Evolutionary conservation across 1,284 basidiomycete genomes (phyloP).

Genomic region (Boletus sp.): DNA sequence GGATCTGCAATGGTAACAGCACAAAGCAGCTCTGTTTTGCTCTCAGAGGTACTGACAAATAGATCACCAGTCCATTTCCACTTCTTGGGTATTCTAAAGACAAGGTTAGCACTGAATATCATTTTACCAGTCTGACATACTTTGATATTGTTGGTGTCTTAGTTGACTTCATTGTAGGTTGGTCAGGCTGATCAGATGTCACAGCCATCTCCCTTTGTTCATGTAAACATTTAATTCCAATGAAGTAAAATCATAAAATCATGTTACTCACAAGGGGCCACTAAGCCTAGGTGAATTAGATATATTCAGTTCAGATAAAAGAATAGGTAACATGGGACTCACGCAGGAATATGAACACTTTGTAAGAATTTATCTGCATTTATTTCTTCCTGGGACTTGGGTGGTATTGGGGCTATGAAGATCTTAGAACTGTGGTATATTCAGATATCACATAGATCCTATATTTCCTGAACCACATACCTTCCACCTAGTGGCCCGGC

Average conservation of each 20-base stretch:
- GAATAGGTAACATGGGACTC: slow-evolving; percentile 1
- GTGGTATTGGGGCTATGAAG: slow-evolving; percentile 9
- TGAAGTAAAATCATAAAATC: not conserved
- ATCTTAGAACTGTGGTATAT: slow-evolving; percentile 4
- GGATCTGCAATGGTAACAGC: slow-evolving; percentile 45
- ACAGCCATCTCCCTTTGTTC: slow-evolving; percentile 16
- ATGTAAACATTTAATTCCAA: not conserved
- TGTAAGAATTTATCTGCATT: slow-evolving; percentile 25
- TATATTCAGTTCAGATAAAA: not conserved
- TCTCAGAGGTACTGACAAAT: slow-evolving; percentile 29
- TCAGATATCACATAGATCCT: not conserved
- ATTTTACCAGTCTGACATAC: slow-evolving; percentile 13
- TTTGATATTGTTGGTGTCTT: slow-evolving; percentile 26
- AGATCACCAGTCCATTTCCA: slow-evolving; percentile 52
- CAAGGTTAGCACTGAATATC: slow-evolving; percentile 5
- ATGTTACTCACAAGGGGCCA: slow-evolving; percentile 23
- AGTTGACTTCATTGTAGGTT: slow-evolving; percentile 2
- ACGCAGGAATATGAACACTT: slow-evolving; percentile 28
- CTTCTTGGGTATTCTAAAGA: slow-evolving; percentile 32
- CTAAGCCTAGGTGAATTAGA: slow-evolving; percentile 17
- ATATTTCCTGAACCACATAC: slow-evolving; percentile 7
- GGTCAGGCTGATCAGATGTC: slow-evolving; percentile 1
- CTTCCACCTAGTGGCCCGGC: not conserved
- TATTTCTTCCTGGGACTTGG: slow-evolving; percentile 20
- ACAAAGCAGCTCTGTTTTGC: slow-evolving; percentile 43